Conservation (phyloP, 495 filamentous ascomycete genomes). For the Penicillium subrubescens region DNA sequence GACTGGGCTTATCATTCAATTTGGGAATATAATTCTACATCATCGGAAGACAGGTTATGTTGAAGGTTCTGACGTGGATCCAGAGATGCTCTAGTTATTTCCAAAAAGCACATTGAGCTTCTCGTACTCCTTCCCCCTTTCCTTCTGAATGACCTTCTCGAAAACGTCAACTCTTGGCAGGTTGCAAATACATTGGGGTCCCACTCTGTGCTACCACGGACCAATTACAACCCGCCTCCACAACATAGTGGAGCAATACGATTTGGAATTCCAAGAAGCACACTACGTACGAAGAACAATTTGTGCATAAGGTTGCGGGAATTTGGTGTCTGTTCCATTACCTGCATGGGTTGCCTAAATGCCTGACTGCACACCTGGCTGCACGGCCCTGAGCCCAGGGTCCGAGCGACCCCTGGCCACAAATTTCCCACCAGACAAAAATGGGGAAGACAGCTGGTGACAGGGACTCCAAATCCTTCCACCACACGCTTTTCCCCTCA, state of each 20-base stretch:
- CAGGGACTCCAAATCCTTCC: conserved; percentile 10
- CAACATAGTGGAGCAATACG: conserved; percentile 9
- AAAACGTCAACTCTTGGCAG: neutral
- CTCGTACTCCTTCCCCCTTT: neutral
- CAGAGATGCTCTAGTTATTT: neutral
- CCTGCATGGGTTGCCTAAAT: conserved; percentile 14
- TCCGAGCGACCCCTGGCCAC: conserved; percentile 8
- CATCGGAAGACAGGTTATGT: neutral
- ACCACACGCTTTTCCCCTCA: neutral
- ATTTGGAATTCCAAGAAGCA: conserved; percentile 27
- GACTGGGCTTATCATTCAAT: too few relatives aligned
- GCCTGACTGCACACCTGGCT: too few relatives aligned
- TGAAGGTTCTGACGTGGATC: neutral
- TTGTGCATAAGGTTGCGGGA: conserved; percentile 6
- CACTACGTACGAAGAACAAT: conserved; percentile 3
- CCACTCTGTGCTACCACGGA: neutral
- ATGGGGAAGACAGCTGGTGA: neutral
- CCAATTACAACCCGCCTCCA: conserved; percentile 11
- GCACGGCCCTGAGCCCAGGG: neutral
- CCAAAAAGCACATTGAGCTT: neutral
- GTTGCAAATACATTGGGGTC: neutral
- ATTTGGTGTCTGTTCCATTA: neutral
- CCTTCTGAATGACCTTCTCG: neutral
- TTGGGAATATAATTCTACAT: too few relatives aligned
- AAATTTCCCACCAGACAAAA: neutral